Conservation (phyloP, 2,329 filamentous ascomycete genomes). For the Calonectria honghensis region DNA sequence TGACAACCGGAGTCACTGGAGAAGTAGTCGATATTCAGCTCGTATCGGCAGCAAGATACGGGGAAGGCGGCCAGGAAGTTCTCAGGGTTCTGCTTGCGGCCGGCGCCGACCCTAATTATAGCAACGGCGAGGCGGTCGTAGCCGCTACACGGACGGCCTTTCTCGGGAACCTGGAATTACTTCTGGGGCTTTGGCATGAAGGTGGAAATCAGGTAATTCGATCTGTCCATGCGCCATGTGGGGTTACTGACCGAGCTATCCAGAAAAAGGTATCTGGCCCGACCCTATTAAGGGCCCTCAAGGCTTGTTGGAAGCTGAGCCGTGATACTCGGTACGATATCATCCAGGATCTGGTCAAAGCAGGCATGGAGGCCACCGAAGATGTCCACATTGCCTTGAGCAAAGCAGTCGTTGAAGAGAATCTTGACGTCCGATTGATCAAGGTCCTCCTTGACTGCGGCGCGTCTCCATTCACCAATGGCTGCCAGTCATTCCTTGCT, state of each 20-base stretch:
- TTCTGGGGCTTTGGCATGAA: conserved; percentile 68
- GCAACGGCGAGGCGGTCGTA: conserved; percentile 73
- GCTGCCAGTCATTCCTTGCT: conserved; percentile 72
- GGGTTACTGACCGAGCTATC: conserved; percentile 42
- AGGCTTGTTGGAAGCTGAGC: conserved; percentile 71
- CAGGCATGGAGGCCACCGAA: conserved; percentile 68
- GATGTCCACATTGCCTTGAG: conserved; percentile 71
- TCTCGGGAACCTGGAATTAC: conserved; percentile 69
- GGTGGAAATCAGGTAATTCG: conserved; percentile 64
- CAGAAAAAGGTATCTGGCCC: conserved; percentile 68
- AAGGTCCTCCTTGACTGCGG: conserved; percentile 69
- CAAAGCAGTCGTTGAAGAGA: conserved; percentile 72
- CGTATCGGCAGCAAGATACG: conserved; percentile 71
- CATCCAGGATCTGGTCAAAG: conserved; percentile 70
- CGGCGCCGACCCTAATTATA: conserved; percentile 74
- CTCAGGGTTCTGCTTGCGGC: conserved; percentile 70
- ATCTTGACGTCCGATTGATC: conserved; percentile 68
- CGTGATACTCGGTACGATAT: conserved; percentile 69
- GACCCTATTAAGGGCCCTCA: conserved; percentile 71
- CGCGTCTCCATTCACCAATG: conserved; percentile 71
- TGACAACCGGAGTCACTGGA: conserved; percentile 70
- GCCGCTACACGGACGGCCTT: conserved; percentile 72
- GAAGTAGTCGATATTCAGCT: conserved; percentile 73
- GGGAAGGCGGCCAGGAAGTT: conserved; percentile 68
- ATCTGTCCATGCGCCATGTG: conserved; percentile 22